Evolutionary conservation across 2,329 filamentous ascomycete genomes (phyloP), one percentile per base, ranked within the genome.

Genomic region (Penicillium sp.): DNA sequence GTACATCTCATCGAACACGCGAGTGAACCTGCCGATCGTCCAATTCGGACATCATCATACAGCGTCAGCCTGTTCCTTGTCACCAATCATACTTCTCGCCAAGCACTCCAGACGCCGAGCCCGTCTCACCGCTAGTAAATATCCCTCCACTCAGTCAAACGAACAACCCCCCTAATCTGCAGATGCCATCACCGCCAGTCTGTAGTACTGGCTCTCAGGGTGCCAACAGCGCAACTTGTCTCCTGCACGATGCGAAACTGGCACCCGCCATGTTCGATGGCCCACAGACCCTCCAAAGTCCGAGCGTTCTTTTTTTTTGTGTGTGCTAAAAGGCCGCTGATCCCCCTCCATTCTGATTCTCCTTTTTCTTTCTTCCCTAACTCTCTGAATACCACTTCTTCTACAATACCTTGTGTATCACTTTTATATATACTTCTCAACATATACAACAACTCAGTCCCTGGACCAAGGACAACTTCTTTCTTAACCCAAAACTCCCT

Each of bases 41-140:
- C 55, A 56, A 62, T 59, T 31, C 29, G 53, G 62, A 61, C 61
- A 64, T 65, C 61, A 63, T 65, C 59, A 40, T 62, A 60, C 59
- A 67, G 59, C 53, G 47, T 67, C 63, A 65, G 61, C 63, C 50
- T 40, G 48, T n/a, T 5, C 13, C n/a, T 7, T 11, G 2, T 40
- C 52, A 49, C 65, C 65, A 67, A 67, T 67, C 55, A 63, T 60
- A 29, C 53, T 31, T 34, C 13, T 40, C 39, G 63, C 63, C 64
- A 66, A 66, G 64, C 36, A 45, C 29, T 25, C 29, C 43, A 59
- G 48, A 55, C 57, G 57, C 57, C 39, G 55, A 46, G 41, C 52
- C 50, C 33, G 65, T 63, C 65, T 65, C 65, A 65, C 65, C 65
- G 65, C 65, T 67, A 64, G 57, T 61, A 53, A 40, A 34, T 38